Percentiles rank a stretch among this genome's conserved stretches.
Conservation (phyloP, 352 stramenopile genomes). For the Globisporangium mamillatum region DNA sequence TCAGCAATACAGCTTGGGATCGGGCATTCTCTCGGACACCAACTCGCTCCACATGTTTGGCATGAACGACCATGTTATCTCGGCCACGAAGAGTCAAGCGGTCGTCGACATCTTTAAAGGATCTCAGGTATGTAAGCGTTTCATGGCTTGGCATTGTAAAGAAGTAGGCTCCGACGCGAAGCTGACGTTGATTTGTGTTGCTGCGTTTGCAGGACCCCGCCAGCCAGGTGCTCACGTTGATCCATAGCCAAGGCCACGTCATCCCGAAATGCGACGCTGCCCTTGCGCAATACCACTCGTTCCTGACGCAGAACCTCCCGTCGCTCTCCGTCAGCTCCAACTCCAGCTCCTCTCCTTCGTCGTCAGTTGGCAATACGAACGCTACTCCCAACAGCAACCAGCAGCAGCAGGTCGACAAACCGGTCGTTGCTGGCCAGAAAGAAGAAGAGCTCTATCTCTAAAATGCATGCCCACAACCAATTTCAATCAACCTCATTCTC, state of each 20-base stretch:
- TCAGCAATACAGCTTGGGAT: conserved; percentile 49
- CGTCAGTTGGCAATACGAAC: conserved; percentile 11
- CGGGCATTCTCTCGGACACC: conserved; percentile 48
- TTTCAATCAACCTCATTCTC: background rate
- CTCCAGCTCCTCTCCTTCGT: background rate
- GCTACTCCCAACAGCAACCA: conserved; percentile 10
- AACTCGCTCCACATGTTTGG: conserved; percentile 75
- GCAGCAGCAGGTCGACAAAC: conserved; percentile 5
- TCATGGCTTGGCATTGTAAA: background rate
- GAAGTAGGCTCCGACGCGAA: too few species aligned
- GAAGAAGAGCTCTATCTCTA: conserved; percentile 17
- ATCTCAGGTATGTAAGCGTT: conserved; percentile 32
- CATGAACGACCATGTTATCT: conserved; percentile 80
- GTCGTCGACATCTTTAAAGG: conserved; percentile 66
- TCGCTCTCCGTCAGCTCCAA: conserved; percentile 7
- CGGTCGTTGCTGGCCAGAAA: background rate
- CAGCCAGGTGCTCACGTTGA: conserved; percentile 46
- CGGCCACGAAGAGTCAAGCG: conserved; percentile 60
- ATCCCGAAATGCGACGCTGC: conserved; percentile 69
- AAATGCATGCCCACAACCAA: background rate
- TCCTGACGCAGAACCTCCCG: conserved; percentile 34
- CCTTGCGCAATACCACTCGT: conserved; percentile 50
- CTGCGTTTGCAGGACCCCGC: background rate
- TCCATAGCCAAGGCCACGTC: conserved; percentile 77
- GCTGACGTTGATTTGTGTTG: background rate